Evolutionary conservation across 352 stramenopile species (phyloP).

Genomic region (Globisporangium nunn): DNA sequence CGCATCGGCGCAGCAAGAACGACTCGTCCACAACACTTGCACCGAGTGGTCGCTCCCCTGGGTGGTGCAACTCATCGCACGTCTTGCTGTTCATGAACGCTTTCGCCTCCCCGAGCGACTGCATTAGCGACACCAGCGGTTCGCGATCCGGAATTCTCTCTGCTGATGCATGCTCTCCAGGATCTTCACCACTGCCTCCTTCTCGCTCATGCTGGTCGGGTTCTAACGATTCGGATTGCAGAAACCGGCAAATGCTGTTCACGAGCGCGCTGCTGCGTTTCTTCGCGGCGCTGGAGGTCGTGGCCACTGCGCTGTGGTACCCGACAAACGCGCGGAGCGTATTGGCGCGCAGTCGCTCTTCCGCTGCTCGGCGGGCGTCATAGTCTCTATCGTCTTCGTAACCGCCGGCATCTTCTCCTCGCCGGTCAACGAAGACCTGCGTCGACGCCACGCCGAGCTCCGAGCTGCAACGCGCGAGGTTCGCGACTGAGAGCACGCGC

Average conservation of each 20-base stretch:
- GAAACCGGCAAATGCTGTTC: constrained; percentile 24
- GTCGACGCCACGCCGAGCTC: constrained; percentile 26
- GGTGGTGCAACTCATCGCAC: constrained; percentile 44
- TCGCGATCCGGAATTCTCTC: constrained; percentile 32
- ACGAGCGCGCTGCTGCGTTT: constrained; percentile 24
- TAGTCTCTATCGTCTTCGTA: not conserved
- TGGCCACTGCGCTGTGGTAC: constrained; percentile 54
- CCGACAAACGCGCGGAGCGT: constrained; percentile 65
- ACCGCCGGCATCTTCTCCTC: not conserved
- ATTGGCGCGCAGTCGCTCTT: constrained; percentile 44
- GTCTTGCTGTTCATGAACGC: constrained; percentile 64
- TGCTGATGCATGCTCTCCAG: too few species aligned
- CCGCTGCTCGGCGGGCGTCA: constrained; percentile 16
- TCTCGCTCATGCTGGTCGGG: not conserved
- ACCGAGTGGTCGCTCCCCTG: constrained; percentile 35
- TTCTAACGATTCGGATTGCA: constrained; percentile 11
- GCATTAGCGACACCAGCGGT: constrained; percentile 32
- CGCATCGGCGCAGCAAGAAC: constrained; percentile 41
- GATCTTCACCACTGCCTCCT: too few species aligned
- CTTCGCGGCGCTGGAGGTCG: constrained; percentile 18
- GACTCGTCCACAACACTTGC: constrained; percentile 9
- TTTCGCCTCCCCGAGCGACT: constrained; percentile 29
- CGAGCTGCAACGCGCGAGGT: constrained; percentile 41
- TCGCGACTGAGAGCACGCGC: constrained; percentile 43
- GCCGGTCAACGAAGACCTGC: constrained; percentile 7